Evolutionary conservation across 2,329 filamentous ascomycete genomes (phyloP).

Genomic region (Fusarium sp.): DNA sequence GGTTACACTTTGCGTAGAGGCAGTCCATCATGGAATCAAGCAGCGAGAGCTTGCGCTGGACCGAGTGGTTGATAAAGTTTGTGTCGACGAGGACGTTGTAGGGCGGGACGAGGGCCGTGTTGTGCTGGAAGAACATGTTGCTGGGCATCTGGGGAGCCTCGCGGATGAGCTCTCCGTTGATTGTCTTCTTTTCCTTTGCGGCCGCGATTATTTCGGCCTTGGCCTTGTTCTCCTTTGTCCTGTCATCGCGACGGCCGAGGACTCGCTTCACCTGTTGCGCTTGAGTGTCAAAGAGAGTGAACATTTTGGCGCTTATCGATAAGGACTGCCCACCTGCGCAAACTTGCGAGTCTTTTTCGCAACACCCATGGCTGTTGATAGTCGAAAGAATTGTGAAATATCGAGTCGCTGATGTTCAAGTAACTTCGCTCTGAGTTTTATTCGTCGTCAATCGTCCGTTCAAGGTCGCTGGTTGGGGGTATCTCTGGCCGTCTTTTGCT

Average conservation of each 20-base stretch:
- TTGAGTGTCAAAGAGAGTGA: constrained; percentile 21
- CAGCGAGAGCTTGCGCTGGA: constrained; percentile 88
- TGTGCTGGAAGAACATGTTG: constrained; percentile 87
- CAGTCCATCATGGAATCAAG: constrained; percentile 92
- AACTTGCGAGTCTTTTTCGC: constrained; percentile 94
- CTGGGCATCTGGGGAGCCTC: constrained; percentile 84
- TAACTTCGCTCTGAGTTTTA: neutral
- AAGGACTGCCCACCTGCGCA: constrained; percentile 61
- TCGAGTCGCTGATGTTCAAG: neutral
- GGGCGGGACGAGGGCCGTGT: constrained; percentile 83
- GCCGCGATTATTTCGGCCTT: constrained; percentile 67
- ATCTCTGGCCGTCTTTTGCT: constrained; percentile 12
- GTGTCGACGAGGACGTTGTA: constrained; percentile 74
- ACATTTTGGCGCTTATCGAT: constrained; percentile 45
- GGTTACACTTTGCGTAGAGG: constrained; percentile 88
- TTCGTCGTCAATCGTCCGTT: neutral
- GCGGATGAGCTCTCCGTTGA: constrained; percentile 69
- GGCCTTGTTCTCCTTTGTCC: constrained; percentile 80
- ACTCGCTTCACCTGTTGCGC: constrained; percentile 73
- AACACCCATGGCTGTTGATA: constrained; percentile 72
- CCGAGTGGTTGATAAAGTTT: constrained; percentile 90
- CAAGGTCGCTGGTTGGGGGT: constrained; percentile 14
- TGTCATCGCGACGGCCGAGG: constrained; percentile 79
- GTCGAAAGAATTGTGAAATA: neutral
- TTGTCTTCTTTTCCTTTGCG: constrained; percentile 65